phyloP scores from a whole-genome alignment of 306 rosid species.

The Styphnolobium japonicum region DNA sequence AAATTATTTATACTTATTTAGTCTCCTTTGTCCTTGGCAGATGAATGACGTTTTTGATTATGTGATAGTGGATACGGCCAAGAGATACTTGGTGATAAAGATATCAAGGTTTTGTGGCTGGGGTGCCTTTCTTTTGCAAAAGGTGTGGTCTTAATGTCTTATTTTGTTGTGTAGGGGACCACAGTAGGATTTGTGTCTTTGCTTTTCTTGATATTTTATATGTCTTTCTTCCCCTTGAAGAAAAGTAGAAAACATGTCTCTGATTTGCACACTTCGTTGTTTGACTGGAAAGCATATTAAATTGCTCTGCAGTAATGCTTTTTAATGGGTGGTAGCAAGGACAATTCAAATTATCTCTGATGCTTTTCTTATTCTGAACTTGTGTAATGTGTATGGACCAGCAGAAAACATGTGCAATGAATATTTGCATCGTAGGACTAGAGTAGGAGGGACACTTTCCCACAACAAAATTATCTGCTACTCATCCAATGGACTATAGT shows the following conservation, averaged over 20 bases:
- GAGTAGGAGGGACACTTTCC: background rate
- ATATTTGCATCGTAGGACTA: slow-evolving; percentile 13
- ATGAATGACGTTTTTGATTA: slow-evolving; percentile 60
- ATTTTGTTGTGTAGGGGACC: slow-evolving; percentile 65
- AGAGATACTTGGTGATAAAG: slow-evolving; percentile 53
- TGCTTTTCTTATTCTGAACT: slow-evolving; percentile 29
- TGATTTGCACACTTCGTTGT: slow-evolving; percentile 57
- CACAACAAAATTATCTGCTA: background rate
- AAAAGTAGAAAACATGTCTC: slow-evolving; percentile 78
- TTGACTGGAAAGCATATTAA: slow-evolving; percentile 68
- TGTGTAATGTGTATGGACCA: slow-evolving; percentile 32
- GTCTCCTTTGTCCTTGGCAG: slow-evolving; percentile 44
- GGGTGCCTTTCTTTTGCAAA: slow-evolving; percentile 53
- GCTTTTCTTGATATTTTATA: slow-evolving; percentile 43
- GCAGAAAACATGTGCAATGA: slow-evolving; percentile 39
- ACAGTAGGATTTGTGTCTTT: slow-evolving; percentile 48
- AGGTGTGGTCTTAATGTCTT: slow-evolving; percentile 34
- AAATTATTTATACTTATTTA: slow-evolving; percentile 17
- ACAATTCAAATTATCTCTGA: slow-evolving; percentile 21
- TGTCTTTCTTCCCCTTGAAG: slow-evolving; percentile 45
- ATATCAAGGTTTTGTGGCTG: slow-evolving; percentile 60
- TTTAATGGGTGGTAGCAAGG: slow-evolving; percentile 36
- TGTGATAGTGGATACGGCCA: slow-evolving; percentile 49
- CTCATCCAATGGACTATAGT: background rate
- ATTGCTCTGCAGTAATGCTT: slow-evolving; percentile 33